Evolutionary conservation across 805 yeast species (phyloP).

Genomic region (Yamadazyma sp.): DNA sequence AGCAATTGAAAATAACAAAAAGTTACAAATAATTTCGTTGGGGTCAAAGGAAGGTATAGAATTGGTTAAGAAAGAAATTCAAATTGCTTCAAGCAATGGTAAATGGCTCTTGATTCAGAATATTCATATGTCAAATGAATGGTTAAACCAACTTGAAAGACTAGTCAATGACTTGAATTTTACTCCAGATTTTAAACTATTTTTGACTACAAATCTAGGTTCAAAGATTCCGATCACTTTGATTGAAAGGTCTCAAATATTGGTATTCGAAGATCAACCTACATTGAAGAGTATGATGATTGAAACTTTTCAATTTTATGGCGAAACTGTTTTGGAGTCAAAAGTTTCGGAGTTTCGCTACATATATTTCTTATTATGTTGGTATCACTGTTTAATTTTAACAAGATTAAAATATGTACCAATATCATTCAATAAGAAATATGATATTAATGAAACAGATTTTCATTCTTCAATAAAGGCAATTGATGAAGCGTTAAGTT

Average conservation of each 20-base stretch:
- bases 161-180: conserved; percentile 7
- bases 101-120: conserved; percentile 80
- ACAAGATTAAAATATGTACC: conserved; percentile 62
- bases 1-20: conserved; percentile 28
- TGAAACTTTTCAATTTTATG: conserved; percentile 30
- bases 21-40: conserved; percentile 54
- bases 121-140: conserved; percentile 64
- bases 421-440: conserved; percentile 54
- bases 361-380: conserved; percentile 53
- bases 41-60: conserved; percentile 69
- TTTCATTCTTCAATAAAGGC: conserved; percentile 47
- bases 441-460: conserved; percentile 78
- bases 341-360: conserved; percentile 44
- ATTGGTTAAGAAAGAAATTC: conserved; percentile 32
- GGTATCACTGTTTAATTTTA: conserved; percentile 67
- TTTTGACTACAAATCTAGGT: conserved; percentile 59
- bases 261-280: conserved; percentile 60
- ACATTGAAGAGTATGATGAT: conserved; percentile 52
- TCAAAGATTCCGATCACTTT: conserved; percentile 54
- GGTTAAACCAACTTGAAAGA: conserved; percentile 58
- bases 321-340: conserved; percentile 11
- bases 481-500: conserved; percentile 40
- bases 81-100: conserved; percentile 43
- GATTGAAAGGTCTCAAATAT: conserved; percentile 49
- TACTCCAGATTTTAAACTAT: conserved; percentile 50